These are phyloP conservation scores for Aegilops bicornis DNA, from an alignment of 176 grass and related monocot genomes.

Conservation along the genomic window DNA sequence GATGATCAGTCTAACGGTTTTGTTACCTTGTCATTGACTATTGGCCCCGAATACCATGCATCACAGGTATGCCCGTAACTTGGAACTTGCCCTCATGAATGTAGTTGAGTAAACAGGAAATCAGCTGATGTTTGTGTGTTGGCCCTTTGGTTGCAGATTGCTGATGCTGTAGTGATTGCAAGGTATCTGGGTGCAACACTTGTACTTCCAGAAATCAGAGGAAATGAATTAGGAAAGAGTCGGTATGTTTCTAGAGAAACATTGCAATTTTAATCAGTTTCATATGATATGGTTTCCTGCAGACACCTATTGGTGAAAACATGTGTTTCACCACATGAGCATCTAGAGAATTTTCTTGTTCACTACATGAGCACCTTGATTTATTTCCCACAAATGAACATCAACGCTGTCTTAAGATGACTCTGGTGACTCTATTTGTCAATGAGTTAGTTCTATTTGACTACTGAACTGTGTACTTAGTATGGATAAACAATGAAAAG, in stretches of 20 bases:
- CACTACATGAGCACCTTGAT: neutral
- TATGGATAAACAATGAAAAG: neutral
- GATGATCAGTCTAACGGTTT: conserved; percentile 47
- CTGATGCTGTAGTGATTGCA: conserved; percentile 87
- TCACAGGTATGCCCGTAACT: conserved; percentile 53
- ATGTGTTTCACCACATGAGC: conserved; percentile 7
- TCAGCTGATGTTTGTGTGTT: neutral
- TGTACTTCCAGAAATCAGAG: conserved; percentile 85
- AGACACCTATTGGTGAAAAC: neutral
- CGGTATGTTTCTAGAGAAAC: conserved; percentile 48
- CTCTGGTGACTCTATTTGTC: neutral
- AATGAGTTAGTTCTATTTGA: neutral
- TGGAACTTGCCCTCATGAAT: neutral
- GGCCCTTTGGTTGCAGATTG: conserved; percentile 48
- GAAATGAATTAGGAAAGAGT: conserved; percentile 74
- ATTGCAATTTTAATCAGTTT: neutral
- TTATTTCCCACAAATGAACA: neutral
- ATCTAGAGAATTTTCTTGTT: neutral
- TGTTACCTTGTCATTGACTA: conserved; percentile 79
- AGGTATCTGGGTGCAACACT: conserved; percentile 82
- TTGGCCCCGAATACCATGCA: conserved; percentile 73
- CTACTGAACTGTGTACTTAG: neutral
- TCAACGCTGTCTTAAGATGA: neutral
- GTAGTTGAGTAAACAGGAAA: neutral
- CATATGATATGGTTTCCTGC: neutral